Evolutionary conservation across 371 early-diverging fungal species (phyloP), one percentile per base, ranked within the genome.

Genomic region (Nematocida ironsii): DNA sequence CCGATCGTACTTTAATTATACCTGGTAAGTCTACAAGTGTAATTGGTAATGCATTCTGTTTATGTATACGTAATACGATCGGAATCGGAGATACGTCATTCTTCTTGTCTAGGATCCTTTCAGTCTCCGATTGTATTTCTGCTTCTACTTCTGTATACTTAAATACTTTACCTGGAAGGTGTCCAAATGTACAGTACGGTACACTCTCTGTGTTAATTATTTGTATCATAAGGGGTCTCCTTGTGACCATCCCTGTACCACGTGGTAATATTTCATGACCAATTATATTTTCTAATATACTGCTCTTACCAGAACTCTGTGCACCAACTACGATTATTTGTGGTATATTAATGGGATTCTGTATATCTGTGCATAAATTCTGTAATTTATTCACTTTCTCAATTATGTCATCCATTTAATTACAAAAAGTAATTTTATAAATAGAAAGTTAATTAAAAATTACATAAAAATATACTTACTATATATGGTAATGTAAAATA

Each of bases 11-110:
- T 70, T 84, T 86, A 27, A 93, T 92, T 62, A 95, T 86, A 5
- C 99, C 99, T 1, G 99, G 99, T 57, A 98, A 87, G 87, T 98
- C 99, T 62, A 98, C 93, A 76, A 98, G 87, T 0, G 94, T 94
- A 72, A 98, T 86, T 82, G 97, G 95, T 5, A 97, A 94, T 18
- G 95, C 93, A 83, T 93, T 92, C 45, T 93, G 91, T 5, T 94
- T 94, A 85, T 94, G 93, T 52, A 97, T 91, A 16, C 91, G 90
- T 55, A 97, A 90, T 84, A 94, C 93, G 83, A 98, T 95, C 7
- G 97, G 96, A 60, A 91, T 90, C 72, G 90, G 67, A 0, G 40
- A 74, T 33, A 87, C 84, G 60, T 83, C 85, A 84, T 93, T 94
- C 94, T 97, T 86, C 94, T 89, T 82, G 92, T 95, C 57, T 90